Evolutionary conservation across 441 rosid species (phyloP).

Genomic region (Manihot esculenta): DNA sequence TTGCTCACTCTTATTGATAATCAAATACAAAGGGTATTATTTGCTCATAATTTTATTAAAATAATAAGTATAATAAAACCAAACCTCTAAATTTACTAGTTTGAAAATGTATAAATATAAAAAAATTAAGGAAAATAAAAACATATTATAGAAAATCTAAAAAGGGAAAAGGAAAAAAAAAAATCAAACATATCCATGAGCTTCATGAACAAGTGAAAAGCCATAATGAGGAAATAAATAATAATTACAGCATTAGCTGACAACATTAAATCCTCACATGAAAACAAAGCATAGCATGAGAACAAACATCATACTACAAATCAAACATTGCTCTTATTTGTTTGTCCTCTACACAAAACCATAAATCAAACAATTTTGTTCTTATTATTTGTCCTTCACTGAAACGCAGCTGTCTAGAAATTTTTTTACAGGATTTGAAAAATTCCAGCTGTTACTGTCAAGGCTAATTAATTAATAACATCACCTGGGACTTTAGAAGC

Average conservation of each 20-base stretch:
- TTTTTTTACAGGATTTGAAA: neutral
- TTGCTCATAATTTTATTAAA: too few relatives aligned
- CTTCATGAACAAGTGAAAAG: neutral
- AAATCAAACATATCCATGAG: neutral
- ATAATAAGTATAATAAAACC: too few relatives aligned
- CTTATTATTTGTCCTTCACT: neutral
- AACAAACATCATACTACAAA: neutral
- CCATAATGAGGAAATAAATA: neutral
- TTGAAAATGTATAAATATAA: too few relatives aligned
- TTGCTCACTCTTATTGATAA: too few relatives aligned
- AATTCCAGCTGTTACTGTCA: neutral
- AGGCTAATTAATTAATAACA: neutral
- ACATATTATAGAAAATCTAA: too few relatives aligned
- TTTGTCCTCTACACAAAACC: too few relatives aligned
- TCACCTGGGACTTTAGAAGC: neutral
- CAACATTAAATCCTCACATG: neutral
- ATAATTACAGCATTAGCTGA: neutral
- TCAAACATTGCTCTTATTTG: neutral
- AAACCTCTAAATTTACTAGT: too few relatives aligned
- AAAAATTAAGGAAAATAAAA: too few relatives aligned
- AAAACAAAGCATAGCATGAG: neutral
- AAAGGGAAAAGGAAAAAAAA: neutral
- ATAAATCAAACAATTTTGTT: too few relatives aligned
- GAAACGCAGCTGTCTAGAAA: constrained; percentile 1
- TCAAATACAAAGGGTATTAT: too few relatives aligned